A percentile compares a stretch with the other conserved stretches of the same genome.
These are phyloP conservation scores for Mycena olivaceomarginata DNA, from an alignment of 768 basidiomycete species.

Conservation along the genomic window DNA sequence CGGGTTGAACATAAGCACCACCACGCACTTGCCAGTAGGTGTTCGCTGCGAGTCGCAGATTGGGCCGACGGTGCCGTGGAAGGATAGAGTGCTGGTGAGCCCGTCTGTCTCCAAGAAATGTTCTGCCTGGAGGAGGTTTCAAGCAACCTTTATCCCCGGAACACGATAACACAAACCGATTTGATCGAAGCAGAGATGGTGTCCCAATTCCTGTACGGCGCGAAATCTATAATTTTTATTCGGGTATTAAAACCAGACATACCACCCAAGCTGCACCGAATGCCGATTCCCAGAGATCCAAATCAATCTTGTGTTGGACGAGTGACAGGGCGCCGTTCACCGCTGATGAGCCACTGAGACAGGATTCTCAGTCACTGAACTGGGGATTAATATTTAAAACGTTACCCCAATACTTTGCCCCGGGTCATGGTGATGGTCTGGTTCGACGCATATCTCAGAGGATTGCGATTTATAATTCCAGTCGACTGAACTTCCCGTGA, in stretches of 20 bases:
- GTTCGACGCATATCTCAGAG: background rate
- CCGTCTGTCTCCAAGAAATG: background rate
- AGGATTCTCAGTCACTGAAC: background rate
- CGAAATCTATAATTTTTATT: background rate
- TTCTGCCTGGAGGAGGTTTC: background rate
- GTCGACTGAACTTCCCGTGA: background rate
- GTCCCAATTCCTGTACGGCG: background rate
- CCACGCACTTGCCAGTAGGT: background rate
- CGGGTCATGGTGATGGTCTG: background rate
- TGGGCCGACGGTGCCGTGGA: background rate
- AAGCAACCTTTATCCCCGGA: background rate
- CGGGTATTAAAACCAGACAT: background rate
- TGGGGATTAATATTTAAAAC: background rate
- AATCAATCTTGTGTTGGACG: background rate
- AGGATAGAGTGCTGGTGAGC: background rate
- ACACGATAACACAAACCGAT: background rate
- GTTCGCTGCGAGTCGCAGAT: conserved; percentile 1
- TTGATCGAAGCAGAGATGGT: background rate
- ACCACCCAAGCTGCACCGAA: background rate
- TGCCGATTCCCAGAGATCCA: background rate
- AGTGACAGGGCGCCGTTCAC: background rate
- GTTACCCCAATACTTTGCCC: background rate
- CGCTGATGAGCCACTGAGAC: background rate
- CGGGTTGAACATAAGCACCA: background rate
- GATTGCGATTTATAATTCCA: background rate